Evolutionary conservation across 169 alveolate species (phyloP).

Genomic region (Plasmodium chabaudi): DNA sequence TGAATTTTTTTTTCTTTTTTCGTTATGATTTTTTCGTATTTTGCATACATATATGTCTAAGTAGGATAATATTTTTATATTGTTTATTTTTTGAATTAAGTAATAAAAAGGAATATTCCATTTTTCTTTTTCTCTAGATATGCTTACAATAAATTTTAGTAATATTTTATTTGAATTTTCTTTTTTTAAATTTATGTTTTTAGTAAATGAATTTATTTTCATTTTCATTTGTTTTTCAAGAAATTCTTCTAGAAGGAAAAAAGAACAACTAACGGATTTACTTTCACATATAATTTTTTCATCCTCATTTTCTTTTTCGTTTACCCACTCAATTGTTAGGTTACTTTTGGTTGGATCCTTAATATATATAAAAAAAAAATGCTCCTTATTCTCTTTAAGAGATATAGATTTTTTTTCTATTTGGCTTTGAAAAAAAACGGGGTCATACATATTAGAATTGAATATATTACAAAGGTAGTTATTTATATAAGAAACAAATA

Average conservation of each 20-base stretch:
- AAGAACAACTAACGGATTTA: constrained; percentile 7
- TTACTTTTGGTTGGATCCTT: constrained; percentile 4
- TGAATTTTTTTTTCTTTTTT: constrained; percentile 23
- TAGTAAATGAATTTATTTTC: constrained; percentile 28
- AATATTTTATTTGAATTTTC: constrained; percentile 38
- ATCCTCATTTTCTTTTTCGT: neutral
- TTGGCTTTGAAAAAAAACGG: constrained; percentile 12
- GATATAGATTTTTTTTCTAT: constrained; percentile 18
- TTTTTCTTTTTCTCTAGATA: constrained; percentile 4
- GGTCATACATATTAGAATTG: neutral
- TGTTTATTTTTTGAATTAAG: constrained; percentile 28
- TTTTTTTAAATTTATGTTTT: constrained; percentile 4
- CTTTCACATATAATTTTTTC: neutral
- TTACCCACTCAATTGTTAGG: constrained; percentile 52
- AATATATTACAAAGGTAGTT: constrained; percentile 6
- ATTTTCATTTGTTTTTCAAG: constrained; percentile 53
- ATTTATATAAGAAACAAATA: neutral
- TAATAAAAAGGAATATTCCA: constrained; percentile 21
- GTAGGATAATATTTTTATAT: constrained; percentile 32
- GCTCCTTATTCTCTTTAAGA: constrained; percentile 36
- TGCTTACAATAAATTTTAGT: constrained; percentile 32
- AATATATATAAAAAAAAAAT: constrained; percentile 57
- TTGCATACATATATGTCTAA: constrained; percentile 31
- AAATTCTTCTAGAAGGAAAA: constrained; percentile 49
- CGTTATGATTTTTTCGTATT: constrained; percentile 1